Evolutionary conservation across 306 rosid species (phyloP).

Genomic region (Pachyrhizus erosus): DNA sequence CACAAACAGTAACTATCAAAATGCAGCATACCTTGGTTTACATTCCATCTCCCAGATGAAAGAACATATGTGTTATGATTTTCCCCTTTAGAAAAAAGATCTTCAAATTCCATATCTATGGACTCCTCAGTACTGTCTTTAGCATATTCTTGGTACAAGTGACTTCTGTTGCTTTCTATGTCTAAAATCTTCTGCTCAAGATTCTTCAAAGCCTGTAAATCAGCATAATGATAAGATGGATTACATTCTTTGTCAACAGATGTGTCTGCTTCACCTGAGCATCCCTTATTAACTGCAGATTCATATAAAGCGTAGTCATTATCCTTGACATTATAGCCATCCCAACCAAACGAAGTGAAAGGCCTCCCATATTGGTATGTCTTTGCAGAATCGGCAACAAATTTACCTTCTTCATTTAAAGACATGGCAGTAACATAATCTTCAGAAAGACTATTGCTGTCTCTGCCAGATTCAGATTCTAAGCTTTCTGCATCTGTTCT

Average conservation of each 20-base stretch:
- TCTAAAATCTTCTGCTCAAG: constrained; percentile 57
- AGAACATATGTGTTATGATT: constrained; percentile 55
- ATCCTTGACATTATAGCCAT: background rate
- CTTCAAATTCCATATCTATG: constrained; percentile 60
- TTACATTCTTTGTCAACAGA: constrained; percentile 24
- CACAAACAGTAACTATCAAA: background rate
- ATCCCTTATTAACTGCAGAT: constrained; percentile 32
- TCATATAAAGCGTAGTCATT: constrained; percentile 16
- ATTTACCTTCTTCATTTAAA: constrained; percentile 43
- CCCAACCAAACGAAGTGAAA: constrained; percentile 38
- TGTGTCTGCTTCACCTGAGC: constrained; percentile 34
- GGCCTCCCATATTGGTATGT: constrained; percentile 25
- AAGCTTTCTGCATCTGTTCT: constrained; percentile 33
- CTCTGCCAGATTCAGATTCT: constrained; percentile 54
- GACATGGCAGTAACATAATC: constrained; percentile 60
- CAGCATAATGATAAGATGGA: constrained; percentile 21
- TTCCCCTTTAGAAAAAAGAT: constrained; percentile 43
- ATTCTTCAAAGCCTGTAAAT: constrained; percentile 41
- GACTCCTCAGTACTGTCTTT: constrained; percentile 44
- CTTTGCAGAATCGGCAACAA: constrained; percentile 29
- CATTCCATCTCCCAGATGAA: constrained; percentile 78
- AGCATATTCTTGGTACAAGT: constrained; percentile 42
- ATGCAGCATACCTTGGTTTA: constrained; percentile 61
- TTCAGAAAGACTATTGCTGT: constrained; percentile 55
- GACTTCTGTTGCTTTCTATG: constrained; percentile 43